phyloP scores from a whole-genome alignment of 1,139 yeast species.

The Nadsonia commutata region DNA sequence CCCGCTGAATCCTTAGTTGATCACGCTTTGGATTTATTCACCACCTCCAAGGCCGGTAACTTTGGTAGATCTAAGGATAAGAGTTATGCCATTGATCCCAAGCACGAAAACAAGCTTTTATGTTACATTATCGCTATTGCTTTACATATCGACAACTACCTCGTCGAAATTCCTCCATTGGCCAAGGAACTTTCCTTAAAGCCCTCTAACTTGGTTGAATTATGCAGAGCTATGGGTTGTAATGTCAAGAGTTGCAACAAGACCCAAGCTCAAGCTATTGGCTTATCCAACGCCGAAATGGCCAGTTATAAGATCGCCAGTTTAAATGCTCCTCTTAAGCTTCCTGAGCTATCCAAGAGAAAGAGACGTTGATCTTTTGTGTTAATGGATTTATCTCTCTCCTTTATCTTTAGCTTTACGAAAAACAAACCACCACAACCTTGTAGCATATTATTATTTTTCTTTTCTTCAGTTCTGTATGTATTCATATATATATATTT shows the following conservation, averaged over 20 bases:
- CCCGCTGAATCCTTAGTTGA: constrained; percentile 66
- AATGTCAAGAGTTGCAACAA: constrained; percentile 58
- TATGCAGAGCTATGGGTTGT: constrained; percentile 78
- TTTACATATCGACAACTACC: constrained; percentile 62
- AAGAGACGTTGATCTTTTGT: constrained; percentile 26
- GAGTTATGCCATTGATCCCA: constrained; percentile 69
- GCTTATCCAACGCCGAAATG: constrained; percentile 54
- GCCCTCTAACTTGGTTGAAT: constrained; percentile 53
- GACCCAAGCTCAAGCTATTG: constrained; percentile 71
- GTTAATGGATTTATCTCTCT: background rate
- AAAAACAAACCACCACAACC: background rate
- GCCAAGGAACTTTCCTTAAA: constrained; percentile 77
- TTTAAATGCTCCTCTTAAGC: constrained; percentile 75
- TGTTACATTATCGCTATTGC: constrained; percentile 63
- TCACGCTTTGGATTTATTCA: constrained; percentile 55
- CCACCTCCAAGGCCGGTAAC: constrained; percentile 48
- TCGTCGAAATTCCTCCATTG: constrained; percentile 63
- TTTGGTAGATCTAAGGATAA: constrained; percentile 54
- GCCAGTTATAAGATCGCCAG: constrained; percentile 63
- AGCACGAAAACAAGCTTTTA: constrained; percentile 69
- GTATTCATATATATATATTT: too few species aligned
- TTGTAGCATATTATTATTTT: background rate
- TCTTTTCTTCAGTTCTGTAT: too few species aligned
- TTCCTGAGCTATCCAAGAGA: constrained; percentile 71
- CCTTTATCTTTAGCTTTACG: too few species aligned